A percentile compares a stretch with the other conserved stretches of the same genome.
Conservation (phyloP, 2,329 filamentous ascomycete genomes). For the Aspergillus sp. region DNA sequence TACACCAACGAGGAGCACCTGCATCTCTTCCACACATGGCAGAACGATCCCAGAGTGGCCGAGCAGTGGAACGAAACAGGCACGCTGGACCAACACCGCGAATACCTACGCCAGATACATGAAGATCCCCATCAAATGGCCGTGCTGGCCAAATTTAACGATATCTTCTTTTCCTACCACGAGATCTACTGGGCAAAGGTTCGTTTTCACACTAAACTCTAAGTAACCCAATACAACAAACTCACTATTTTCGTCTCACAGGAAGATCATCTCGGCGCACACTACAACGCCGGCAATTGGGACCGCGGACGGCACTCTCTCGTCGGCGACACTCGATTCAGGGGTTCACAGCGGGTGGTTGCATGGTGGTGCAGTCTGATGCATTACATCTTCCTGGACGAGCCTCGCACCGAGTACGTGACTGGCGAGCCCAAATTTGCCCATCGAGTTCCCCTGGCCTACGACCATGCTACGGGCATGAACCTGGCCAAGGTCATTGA, state of each 20-base stretch:
- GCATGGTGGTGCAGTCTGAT: conserved; percentile 59
- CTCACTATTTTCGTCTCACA: conserved; percentile 15
- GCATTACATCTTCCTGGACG: conserved; percentile 60
- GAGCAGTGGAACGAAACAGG: conserved; percentile 78
- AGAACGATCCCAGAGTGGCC: conserved; percentile 77
- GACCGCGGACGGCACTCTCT: conserved; percentile 8
- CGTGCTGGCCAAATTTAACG: conserved; percentile 69
- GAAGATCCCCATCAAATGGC: conserved; percentile 70
- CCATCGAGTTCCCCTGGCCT: conserved; percentile 68
- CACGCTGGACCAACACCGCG: conserved; percentile 69
- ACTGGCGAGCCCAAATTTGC: conserved; percentile 69
- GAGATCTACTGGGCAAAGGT: conserved; percentile 76
- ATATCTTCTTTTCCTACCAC: conserved; percentile 71
- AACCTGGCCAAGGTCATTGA: conserved; percentile 71
- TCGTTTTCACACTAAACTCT: conserved; percentile 20
- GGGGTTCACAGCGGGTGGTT: conserved; percentile 55
- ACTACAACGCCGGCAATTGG: conserved; percentile 6
- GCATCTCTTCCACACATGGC: conserved; percentile 72
- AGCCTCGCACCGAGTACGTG: conserved; percentile 53
- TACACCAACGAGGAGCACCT: conserved; percentile 64
- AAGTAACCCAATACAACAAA: neutral
- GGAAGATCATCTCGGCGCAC: conserved; percentile 47
- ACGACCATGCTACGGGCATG: conserved; percentile 72
- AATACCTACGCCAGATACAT: conserved; percentile 67
- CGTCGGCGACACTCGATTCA: conserved; percentile 54